Evolutionary conservation across 169 alveolate genomes (phyloP), one percentile per base, ranked within the genome.

Genomic region (Cryptosporidium sp.): DNA sequence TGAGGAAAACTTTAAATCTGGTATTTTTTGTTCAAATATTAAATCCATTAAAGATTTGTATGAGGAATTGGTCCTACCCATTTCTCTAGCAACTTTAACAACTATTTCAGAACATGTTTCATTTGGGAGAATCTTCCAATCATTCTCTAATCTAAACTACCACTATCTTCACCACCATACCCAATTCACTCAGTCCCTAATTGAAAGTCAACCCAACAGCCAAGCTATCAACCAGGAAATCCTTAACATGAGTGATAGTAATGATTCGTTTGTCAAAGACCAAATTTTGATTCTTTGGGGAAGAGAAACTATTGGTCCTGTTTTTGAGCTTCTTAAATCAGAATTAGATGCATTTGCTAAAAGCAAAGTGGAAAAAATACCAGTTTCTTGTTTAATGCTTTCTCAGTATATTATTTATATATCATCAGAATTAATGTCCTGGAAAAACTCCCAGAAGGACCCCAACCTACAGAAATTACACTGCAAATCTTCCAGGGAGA

Each of bases 251-350:
- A 62, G 69, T 43, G 87, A 80, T 26, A 31, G 39, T 16, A 65
- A 45, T 39, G 87, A 80, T 14, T 62, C 73, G 7, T 80, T 80
- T 62, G 48, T 62, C 6, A 59, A 80, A 31, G 75, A 80, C 31
- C 73, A 80, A 65, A 65, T 80, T 21, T 31, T 80, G 45, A 52
- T 80, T 23, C 45, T 80, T 16, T 80, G 87, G 87, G 87, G 87
- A 62, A 80, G 87, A 31, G 80, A 80, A 62, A 31, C 39, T n/a
- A 65, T 80, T 61, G 87, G 87, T 21, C 87, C 87, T 26, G 52
- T 80, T 45, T 41, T 80, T 65, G 67, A 80, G 39, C 62, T 80
- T 0, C 65, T 80, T 18, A 80, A 45, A 80, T n/a, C 31, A 43
- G 75, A 80, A 80, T 33, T 80, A 65, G 65, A 70, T 21, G 33